A percentile compares a stretch with the other conserved stretches of the same genome.
Conservation (phyloP, 148 eudicot species). For the Nyssa sinensis region DNA sequence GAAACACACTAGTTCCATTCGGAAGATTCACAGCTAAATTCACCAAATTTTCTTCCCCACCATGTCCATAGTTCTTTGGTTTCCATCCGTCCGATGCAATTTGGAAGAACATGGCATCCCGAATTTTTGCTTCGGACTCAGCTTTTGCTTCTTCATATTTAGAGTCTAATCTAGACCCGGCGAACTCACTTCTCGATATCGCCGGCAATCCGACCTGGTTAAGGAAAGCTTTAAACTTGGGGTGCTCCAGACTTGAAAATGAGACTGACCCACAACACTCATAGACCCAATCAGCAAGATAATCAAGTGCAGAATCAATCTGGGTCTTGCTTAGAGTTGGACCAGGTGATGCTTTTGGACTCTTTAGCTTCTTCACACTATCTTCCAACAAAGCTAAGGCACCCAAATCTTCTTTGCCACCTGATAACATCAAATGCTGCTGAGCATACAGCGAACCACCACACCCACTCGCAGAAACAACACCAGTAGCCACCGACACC, state of each 20-base stretch:
- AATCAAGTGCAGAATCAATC: constrained; percentile 58
- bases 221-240: constrained; percentile 75
- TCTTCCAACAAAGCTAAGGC: constrained; percentile 82
- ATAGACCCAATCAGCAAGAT: constrained; percentile 81
- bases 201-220: constrained; percentile 67
- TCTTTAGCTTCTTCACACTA: constrained; percentile 78
- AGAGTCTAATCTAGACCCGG: constrained; percentile 67
- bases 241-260: constrained; percentile 73
- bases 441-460: constrained; percentile 15
- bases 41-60: constrained; percentile 60
- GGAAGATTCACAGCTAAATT: constrained; percentile 79
- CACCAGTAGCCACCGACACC: constrained; percentile 14
- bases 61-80: constrained; percentile 22
- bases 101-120: constrained; percentile 86
- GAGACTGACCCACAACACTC: constrained; percentile 88
- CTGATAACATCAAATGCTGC: constrained; percentile 55
- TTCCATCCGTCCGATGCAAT: constrained; percentile 83
- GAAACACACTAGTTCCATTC: constrained; percentile 73
- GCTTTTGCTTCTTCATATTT: constrained; percentile 58
- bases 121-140: constrained; percentile 59
- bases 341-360: constrained; percentile 72
- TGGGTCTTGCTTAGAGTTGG: constrained; percentile 61
- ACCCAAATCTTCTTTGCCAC: constrained; percentile 71
- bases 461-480: neutral
- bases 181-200: constrained; percentile 50